Conservation (phyloP, 139 green algal species). For the Coelastrella sp. region DNA sequence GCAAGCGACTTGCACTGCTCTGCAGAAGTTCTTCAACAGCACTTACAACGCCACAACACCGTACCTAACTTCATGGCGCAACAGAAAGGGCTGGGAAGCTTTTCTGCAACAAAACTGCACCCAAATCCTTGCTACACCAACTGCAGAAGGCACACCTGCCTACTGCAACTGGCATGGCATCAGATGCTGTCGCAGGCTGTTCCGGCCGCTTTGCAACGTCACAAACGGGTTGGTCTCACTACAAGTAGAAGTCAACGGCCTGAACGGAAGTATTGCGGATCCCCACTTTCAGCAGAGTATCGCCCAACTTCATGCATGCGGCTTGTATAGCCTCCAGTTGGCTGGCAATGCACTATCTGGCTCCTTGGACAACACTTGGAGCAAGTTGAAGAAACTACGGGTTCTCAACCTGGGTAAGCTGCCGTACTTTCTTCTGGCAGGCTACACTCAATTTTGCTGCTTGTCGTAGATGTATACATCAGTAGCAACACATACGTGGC, state of each 20-base stretch:
- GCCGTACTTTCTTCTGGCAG: neutral
- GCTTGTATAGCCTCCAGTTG: constrained; percentile 17
- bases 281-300: neutral
- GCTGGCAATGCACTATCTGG: constrained; percentile 36
- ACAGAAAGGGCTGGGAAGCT: constrained; percentile 33
- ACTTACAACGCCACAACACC: constrained; percentile 11
- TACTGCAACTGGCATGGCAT: constrained; percentile 46
- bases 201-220: neutral
- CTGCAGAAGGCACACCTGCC: neutral
- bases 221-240: neutral
- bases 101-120: neutral
- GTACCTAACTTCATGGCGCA: neutral
- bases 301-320: constrained; percentile 37
- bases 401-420: constrained; percentile 32
- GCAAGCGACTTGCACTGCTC: constrained; percentile 25
- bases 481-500: too few species aligned
- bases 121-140: neutral
- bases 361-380: neutral
- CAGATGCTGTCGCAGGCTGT: neutral
- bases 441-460: neutral
- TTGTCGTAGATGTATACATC: too few species aligned
- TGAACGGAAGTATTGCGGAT: constrained; percentile 33
- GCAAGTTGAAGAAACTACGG: neutral
- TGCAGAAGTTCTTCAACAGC: constrained; percentile 10
- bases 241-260: neutral